phyloP scores from a whole-genome alignment of 306 rosid genomes.

The Cicer pinnatifidum region DNA sequence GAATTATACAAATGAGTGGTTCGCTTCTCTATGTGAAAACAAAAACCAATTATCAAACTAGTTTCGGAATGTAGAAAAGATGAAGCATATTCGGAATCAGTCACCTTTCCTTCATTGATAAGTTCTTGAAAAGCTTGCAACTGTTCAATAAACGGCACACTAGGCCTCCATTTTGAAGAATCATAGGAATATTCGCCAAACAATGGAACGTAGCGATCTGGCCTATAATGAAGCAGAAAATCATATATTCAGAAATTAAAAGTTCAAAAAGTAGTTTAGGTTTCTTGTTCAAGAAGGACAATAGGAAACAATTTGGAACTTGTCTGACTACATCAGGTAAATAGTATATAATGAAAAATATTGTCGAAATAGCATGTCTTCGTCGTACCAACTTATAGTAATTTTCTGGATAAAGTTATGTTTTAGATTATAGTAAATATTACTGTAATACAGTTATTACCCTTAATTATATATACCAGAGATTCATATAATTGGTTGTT shows the following conservation, averaged over 20 bases:
- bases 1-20: conserved; percentile 1
- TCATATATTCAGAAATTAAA: conserved; percentile 22
- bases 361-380: not conserved
- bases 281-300: conserved; percentile 24
- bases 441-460: not conserved
- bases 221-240: conserved; percentile 61
- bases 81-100: conserved; percentile 23
- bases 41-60: conserved; percentile 17
- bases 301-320: not conserved
- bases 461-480: not conserved
- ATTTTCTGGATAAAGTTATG: not conserved
- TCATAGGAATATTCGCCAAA: conserved; percentile 75
- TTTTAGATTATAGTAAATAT: not conserved
- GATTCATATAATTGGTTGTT: conserved; percentile 10
- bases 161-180: conserved; percentile 83
- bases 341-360: not conserved
- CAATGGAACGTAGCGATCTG: conserved; percentile 80
- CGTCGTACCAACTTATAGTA: not conserved
- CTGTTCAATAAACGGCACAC: conserved; percentile 91
- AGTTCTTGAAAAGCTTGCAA: conserved; percentile 88
- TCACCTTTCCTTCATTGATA: conserved; percentile 91
- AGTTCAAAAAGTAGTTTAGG: conserved; percentile 23
- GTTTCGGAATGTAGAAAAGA: conserved; percentile 31
- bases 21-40: conserved; percentile 7
- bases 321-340: conserved; percentile 27